These are phyloP conservation scores for Nannochloropsis gaditana DNA, from an alignment of 108 stramenopile genomes.

Conservation along the genomic window DNA sequence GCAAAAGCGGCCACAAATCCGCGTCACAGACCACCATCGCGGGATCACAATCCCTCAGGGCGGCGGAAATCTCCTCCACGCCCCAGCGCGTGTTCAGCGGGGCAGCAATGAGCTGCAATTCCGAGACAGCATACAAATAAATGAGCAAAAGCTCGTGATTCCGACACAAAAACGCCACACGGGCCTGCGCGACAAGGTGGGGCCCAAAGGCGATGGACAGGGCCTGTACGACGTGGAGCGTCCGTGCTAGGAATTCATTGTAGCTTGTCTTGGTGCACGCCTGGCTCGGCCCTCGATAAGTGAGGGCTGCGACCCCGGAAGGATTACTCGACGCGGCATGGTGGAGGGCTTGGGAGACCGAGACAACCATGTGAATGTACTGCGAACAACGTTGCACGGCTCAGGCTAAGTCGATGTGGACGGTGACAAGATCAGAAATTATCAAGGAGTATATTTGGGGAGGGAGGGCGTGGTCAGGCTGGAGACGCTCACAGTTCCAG, in stretches of 20 bases:
- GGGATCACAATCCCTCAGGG: conserved; percentile 25
- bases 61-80: conserved; percentile 20
- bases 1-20: background rate
- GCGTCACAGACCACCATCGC: conserved; percentile 25
- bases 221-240: background rate
- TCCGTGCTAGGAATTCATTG: background rate
- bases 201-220: background rate
- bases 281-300: background rate
- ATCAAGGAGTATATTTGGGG: no score
- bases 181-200: no score
- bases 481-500: no score
- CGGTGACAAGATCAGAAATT: no score
- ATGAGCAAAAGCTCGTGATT: background rate
- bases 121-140: background rate
- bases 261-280: background rate
- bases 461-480: no score
- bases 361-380: background rate
- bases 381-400: no score
- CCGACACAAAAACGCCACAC: background rate
- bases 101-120: conserved; percentile 24
- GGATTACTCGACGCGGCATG: background rate
- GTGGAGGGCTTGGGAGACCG: background rate
- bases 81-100: conserved; percentile 42
- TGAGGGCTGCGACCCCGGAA: background rate
- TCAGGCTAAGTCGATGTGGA: no score